These are phyloP conservation scores for Teratosphaeria pseudoeucalypti DNA, from an alignment of 2,329 filamentous ascomycete species.

Conservation along the genomic window DNA sequence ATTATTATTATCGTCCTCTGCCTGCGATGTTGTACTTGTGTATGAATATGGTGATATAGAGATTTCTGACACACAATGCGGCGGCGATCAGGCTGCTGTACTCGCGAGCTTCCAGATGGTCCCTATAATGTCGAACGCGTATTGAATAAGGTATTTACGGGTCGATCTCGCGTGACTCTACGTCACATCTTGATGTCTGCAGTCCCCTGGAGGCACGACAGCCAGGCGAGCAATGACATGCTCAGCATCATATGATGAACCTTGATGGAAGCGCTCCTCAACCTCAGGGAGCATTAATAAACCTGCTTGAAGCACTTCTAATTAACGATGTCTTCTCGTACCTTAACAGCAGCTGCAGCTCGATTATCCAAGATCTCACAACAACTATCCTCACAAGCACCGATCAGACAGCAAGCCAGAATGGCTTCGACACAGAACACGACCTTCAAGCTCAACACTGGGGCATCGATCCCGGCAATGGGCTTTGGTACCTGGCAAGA, in stretches of 20 bases:
- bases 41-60: too few species aligned
- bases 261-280: background rate
- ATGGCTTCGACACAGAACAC: conserved; percentile 22
- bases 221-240: background rate
- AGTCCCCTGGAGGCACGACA: background rate
- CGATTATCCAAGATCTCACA: conserved; percentile 13
- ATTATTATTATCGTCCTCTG: too few species aligned
- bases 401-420: conserved; percentile 14
- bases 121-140: too few species aligned
- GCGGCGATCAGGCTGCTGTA: too few species aligned
- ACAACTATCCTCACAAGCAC: conserved; percentile 16
- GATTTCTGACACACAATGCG: too few species aligned
- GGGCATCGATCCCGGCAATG: conserved; percentile 26
- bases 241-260: background rate
- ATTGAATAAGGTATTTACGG: background rate
- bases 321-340: conserved; percentile 6
- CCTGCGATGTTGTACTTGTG: too few species aligned
- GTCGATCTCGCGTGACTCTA: background rate
- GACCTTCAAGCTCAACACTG: conserved; percentile 27
- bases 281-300: background rate
- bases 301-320: background rate
- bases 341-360: conserved; percentile 10
- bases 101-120: too few species aligned
- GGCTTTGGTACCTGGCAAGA: conserved; percentile 43
- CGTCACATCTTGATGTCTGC: background rate